Evolutionary conservation across 352 stramenopile species (phyloP), one percentile per base, ranked within the genome.

Genomic region (Phytophthora sp.): DNA sequence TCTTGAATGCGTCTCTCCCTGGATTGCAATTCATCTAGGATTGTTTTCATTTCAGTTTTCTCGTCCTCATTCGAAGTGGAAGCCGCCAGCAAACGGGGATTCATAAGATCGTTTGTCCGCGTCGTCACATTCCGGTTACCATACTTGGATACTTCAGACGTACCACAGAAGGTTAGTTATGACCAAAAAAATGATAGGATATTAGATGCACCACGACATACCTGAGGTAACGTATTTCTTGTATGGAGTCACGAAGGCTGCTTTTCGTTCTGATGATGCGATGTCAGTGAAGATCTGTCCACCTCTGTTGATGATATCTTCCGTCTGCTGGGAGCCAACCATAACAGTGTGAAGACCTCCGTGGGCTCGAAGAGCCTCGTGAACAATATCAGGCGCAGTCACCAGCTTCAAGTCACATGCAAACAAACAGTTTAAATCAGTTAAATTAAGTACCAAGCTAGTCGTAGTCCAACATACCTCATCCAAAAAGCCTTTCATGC

Each of bases 211-310:
- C 45, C 24, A 27, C 7, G 8, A 69, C 74, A 21, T 63, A 89
- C 83, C 81, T 55, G 85, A 89, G 4, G 84, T 90, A 15, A 95
- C 82, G 38, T 96, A 96, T 78, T 93, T 94, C 59, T 96, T 95
- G 63, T 68, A 90, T 4, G 88, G 88, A 9, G 86, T 96, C 20
- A 94, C 78, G 18, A 96, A 91, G 7, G 84, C 84, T 24, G 82
- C 77, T 29, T 88, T 88, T n/a, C 84, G 70, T 46, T 93, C 82
- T 9, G 70, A 57, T 0, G 73, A 71, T 1, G 83, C 70, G 21
- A 96, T 74, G 5, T 72, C 61, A 5, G 56, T 38, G 45, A 96
- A 96, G 21, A 96, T 80, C 31, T 92, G 67, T 7, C 62, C 74
- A 13, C 85, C 84, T 27, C 58, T 63, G 41, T 95, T 94, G 47